Base-by-base conservation (phyloP, 257 asterid genomes). In the Cinchona pubescens region DNA sequence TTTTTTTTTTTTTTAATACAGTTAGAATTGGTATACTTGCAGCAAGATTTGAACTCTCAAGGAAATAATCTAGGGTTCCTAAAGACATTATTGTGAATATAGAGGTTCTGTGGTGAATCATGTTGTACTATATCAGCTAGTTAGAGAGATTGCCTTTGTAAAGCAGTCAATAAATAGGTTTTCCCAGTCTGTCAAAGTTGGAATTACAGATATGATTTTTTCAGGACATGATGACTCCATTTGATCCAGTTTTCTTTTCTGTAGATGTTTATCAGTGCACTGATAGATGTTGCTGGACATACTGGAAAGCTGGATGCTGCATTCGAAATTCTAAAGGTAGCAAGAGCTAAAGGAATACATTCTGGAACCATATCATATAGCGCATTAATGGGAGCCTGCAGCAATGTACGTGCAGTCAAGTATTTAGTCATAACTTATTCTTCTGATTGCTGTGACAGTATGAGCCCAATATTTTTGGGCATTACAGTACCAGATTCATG, bases 381-480 rank as follows among this genome's bases (percentile, higher is more conserved):
- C 89, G 92, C 99, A 82, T 83, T 94, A 89, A 94, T 94, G 99
- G 99, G 99, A 82, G 99, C 99, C 77, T 94, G 98, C 82, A 83
- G 96, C 88, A 94, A 92, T 81, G 99, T 94, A 88, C 68, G 90
- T 64, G 61, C 61, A 74, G 35, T 69, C 71, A 32, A 48, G 14
- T n/a, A 59, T 71, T 43, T 29, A 2, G 29, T 68, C 76, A 25
- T 48, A 78, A 21, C 23, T 49, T 43, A 51, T 76, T 58, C 11
- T 72, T 35, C 16, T 45, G 15, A 79, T 58, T 75, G 56, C 35
- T 58, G 49, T 40, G 68, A 67, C n/a, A 51, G 18, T 51, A 51
- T 9, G 7, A 51, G 59, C 59, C 59, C 59, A 51, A 21, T 18
- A 18, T 19, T 21, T 2, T 0, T 21, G 19, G 59, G 21, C 25